Percentiles rank a stretch among this genome's conserved stretches.
Conservation (phyloP, 371 early-diverging fungal genomes). For the Mortierella sp. region DNA sequence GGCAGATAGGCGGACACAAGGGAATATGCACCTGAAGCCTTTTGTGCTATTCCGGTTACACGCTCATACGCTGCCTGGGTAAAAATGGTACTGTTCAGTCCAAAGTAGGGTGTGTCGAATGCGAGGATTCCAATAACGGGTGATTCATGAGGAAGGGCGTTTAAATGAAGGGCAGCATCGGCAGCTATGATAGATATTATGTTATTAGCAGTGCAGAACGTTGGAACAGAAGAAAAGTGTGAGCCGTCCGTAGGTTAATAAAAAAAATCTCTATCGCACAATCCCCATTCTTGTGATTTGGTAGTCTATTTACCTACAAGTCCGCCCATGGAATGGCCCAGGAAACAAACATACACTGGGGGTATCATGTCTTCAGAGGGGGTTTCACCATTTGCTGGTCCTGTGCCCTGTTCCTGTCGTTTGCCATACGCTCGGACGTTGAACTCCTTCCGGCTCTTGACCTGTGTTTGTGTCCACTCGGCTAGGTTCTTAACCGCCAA, state of each 20-base stretch:
- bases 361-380: constrained; percentile 25
- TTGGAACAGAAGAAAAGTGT: no score
- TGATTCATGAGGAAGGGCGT: constrained; percentile 22
- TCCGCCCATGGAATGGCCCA: constrained; percentile 75
- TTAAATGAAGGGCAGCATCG: constrained; percentile 62
- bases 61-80: constrained; percentile 55
- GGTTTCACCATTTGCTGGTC: background rate
- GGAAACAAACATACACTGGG: constrained; percentile 52
- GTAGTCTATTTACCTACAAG: constrained; percentile 63
- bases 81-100: constrained; percentile 58
- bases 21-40: constrained; percentile 35
- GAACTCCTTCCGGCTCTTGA: constrained; percentile 49
- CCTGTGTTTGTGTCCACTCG: constrained; percentile 61
- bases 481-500: constrained; percentile 61
- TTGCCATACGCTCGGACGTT: constrained; percentile 20
- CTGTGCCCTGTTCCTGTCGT: constrained; percentile 18
- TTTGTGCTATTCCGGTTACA: constrained; percentile 38
- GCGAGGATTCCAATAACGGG: constrained; percentile 68
- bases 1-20: constrained; percentile 55
- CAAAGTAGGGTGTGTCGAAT: constrained; percentile 72
- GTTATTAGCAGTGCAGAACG: background rate
- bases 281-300: background rate
- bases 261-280: no score
- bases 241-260: no score
- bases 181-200: constrained; percentile 62